Evolutionary conservation across 768 basidiomycete genomes (phyloP), one percentile per base, ranked within the genome.

Genomic region (Auriscalpium orientale): DNA sequence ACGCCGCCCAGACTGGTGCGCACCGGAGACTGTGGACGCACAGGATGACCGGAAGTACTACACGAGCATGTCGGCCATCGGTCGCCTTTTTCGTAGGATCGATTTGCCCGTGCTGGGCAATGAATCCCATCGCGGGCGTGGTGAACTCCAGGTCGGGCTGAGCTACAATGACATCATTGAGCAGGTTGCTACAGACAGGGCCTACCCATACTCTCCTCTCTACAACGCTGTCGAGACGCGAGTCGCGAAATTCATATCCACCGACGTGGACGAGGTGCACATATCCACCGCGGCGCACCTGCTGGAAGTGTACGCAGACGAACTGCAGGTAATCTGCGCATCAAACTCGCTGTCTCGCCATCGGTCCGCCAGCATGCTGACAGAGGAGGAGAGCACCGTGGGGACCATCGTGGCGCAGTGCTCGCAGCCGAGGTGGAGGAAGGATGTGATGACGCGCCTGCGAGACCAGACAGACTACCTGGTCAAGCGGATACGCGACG

Each of bases 401-500:
- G 86, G 87, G 0, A 85, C 85, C 0, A 87, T 87, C 56, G 71
- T 79, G 0, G 82, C 83, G n/a, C 83, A 83, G 57, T 80, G 74
- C 12, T 78, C 82, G 0, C 82, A 86, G 61, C 76, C 78, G 12
- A 73, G 81, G 10, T 74, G 71, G 56, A 73, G 84, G 21, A 75
- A 68, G 56, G 79, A 84, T 38, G 64, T 74, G 37, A 85, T 83
- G 62, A 70, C 79, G 1, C 75, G 74, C 52, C 62, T 87, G 55
- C 72, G 83, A 49, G 83, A 83, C 46, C 76, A 77, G 53, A 83
- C 80, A 0, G 73, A 77, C 46, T 61, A 72, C 7, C 74, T 87
- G 20, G 82, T 82, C 12, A 70, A 74, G 8, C 69, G 67, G 21
- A 69, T 85, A 37, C 73, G 76, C 54, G 74, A 76, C 51, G 77